phyloP scores from a whole-genome alignment of 2,329 filamentous ascomycete genomes.

The Fusarium sp. region DNA sequence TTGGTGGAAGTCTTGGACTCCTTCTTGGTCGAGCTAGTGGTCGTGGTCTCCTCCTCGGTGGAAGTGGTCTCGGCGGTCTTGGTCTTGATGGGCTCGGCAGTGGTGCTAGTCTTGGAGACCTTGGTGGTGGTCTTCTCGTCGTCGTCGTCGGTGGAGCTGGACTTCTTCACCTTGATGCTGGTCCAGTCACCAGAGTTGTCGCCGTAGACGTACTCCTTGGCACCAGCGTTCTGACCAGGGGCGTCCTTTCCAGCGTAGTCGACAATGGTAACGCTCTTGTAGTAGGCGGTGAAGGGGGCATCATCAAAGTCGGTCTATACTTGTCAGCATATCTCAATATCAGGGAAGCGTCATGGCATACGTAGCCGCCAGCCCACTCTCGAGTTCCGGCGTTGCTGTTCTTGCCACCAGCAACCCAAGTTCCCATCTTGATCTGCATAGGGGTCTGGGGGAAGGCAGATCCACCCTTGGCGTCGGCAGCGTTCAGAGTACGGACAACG shows the following conservation, averaged over 20 bases:
- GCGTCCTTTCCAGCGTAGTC: conserved; percentile 66
- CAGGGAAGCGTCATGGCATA: neutral
- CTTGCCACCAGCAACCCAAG: conserved; percentile 71
- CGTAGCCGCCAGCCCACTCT: conserved; percentile 72
- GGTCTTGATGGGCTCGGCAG: conserved; percentile 2
- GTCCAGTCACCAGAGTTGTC: conserved; percentile 62
- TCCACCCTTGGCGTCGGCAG: conserved; percentile 68
- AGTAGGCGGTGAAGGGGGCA: conserved; percentile 67
- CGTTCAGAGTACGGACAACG: conserved; percentile 71
- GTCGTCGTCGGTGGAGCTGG: conserved; percentile 43
- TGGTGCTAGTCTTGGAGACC: conserved; percentile 23
- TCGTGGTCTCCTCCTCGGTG: conserved; percentile 28
- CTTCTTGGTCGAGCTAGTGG: conserved; percentile 26
- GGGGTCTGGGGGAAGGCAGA: conserved; percentile 78
- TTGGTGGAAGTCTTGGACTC: conserved; percentile 18
- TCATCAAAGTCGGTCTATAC: conserved; percentile 63
- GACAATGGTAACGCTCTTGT: conserved; percentile 66
- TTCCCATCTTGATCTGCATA: conserved; percentile 77
- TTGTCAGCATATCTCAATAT: neutral
- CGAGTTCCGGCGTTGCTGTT: conserved; percentile 78
- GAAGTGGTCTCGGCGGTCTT: conserved; percentile 26
- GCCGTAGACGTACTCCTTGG: conserved; percentile 65
- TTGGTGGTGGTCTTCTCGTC: conserved; percentile 35
- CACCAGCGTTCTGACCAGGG: conserved; percentile 50
- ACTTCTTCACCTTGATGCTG: conserved; percentile 64